phyloP scores from a whole-genome alignment of 352 stramenopile genomes.

The Pelagophyceae sp. region DNA sequence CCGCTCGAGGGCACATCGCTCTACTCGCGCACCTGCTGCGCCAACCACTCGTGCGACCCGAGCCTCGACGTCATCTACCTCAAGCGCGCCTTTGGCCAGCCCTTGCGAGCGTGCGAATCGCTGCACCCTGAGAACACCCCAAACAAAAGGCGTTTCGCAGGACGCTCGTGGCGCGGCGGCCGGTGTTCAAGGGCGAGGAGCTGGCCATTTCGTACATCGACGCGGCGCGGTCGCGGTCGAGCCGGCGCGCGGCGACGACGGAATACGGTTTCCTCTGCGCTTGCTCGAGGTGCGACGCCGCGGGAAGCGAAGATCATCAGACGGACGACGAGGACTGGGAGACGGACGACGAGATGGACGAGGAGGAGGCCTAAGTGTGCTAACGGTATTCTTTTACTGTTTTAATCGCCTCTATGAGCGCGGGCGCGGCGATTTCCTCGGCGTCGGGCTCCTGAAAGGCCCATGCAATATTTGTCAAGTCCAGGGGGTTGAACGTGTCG shows the following conservation, averaged over 20 bases:
- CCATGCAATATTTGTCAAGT: too few species aligned
- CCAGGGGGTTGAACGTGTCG: too few species aligned
- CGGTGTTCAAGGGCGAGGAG: conserved; percentile 69
- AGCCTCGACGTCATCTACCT: conserved; percentile 80
- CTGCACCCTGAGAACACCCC: too few species aligned
- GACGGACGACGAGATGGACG: neutral
- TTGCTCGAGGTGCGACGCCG: conserved; percentile 43
- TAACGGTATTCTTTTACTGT: too few species aligned
- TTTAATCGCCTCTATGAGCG: too few species aligned
- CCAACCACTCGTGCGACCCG: conserved; percentile 89
- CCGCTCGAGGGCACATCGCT: conserved; percentile 83
- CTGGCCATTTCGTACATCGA: conserved; percentile 90
- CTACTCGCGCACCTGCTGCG: conserved; percentile 81
- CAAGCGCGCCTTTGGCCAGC: neutral
- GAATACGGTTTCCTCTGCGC: conserved; percentile 61
- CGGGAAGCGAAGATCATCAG: neutral
- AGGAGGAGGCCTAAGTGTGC: too few species aligned
- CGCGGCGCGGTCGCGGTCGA: conserved; percentile 57
- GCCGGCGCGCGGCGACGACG: conserved; percentile 51
- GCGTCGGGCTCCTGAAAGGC: too few species aligned
- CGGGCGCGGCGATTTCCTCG: too few species aligned
- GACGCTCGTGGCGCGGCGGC: conserved; percentile 38
- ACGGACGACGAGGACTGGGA: neutral
- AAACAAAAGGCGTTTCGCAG: conserved; percentile 30
- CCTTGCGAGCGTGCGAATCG: neutral